These are phyloP conservation scores for Eucalyptus cloeziana DNA, from an alignment of 345 rosid genomes.

Conservation along the genomic window DNA sequence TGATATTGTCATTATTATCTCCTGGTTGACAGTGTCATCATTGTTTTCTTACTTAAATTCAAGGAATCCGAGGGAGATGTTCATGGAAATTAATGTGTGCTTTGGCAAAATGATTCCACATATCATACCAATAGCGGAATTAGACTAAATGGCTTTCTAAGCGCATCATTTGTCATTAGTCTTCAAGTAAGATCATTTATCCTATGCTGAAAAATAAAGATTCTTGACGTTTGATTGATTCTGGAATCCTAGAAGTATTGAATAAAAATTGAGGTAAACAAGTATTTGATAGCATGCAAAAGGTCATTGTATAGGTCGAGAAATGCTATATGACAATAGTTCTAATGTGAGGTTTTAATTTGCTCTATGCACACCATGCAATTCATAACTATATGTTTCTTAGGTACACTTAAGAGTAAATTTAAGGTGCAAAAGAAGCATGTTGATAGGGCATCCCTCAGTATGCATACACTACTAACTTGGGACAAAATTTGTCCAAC, in stretches of 20 bases:
- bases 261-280: too few species aligned
- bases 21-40: background rate
- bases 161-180: background rate
- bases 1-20: background rate
- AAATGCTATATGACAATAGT: background rate
- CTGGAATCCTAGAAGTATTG: background rate
- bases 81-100: background rate
- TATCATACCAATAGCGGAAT: accelerated
- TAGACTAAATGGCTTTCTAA: background rate
- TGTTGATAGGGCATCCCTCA: background rate
- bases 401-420: background rate
- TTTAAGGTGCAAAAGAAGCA: background rate
- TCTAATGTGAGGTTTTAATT: background rate
- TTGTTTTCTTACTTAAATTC: background rate
- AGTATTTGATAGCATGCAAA: background rate
- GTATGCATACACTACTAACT: background rate
- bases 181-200: background rate
- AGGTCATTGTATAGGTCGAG: background rate
- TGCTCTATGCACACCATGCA: background rate
- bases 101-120: background rate
- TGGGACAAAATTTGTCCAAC: background rate
- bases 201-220: background rate
- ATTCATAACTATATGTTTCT: background rate
- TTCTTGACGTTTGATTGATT: too few species aligned
- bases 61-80: background rate